Base-by-base conservation (phyloP, 805 yeast genomes). In the Metschnikowia cubensis region DNA sequence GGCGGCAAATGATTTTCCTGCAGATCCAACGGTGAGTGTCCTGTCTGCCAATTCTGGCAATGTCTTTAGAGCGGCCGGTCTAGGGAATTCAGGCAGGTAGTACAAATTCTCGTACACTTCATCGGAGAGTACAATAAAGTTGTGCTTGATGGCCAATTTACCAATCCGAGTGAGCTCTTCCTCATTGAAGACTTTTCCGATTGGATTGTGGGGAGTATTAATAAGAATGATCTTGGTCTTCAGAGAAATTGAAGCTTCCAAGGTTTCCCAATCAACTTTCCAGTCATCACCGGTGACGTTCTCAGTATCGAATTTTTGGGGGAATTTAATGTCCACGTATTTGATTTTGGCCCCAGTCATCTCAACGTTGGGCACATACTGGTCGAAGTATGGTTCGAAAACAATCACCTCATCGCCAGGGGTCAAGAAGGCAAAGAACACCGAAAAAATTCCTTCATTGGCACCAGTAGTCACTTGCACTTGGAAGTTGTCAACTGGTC, bases 1-100 rank as follows among this genome's bases (percentile, higher is more conserved):
- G 40, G 96, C 96, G n/a, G 97, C 96, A 73, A 94, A 94, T 0
- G 96, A 83, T 69, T 94, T 94, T 55, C 99, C 99, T 6, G 97
- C 99, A 29, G 97, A 89, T 1, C 98, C 98, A 20, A 94, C 95
- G 3, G 97, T 85, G 49, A 94, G 71, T 0, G 97, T 89, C 61
- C 90, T 74, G 50, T 81, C 81, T 25, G 80, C 84, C 52, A 90
- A 79, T 60, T 90, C 96, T 4, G 92, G 91, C 54, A 73, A 67
- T 8, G 51, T 46, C 4, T 84, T 74, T 48, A 92, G 71, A 2
- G 89, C 82, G 1, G 97, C 96, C 43, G 94, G 85, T 63, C 98
- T 80, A 6, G 92, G 84, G 68, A 92, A 90, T 2, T 65, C 67
- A 6, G 77, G 71, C 2, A 77, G 74, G 66, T 85, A 94, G 71